Evolutionary conservation across 352 stramenopile species (phyloP), one percentile per base, ranked within the genome.

Genomic region (Poterioochromonas sp.): DNA sequence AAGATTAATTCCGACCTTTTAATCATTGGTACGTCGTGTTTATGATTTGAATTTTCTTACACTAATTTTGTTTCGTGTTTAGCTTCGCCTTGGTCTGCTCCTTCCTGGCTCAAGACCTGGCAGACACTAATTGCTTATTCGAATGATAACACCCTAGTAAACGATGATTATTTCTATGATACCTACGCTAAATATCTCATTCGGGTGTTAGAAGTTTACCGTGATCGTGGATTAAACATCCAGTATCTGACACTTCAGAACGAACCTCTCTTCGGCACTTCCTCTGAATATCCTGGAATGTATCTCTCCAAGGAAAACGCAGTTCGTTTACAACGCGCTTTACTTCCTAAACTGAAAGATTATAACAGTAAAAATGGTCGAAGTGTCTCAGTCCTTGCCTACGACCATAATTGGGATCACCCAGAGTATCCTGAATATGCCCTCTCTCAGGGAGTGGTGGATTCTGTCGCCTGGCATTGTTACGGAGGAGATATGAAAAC

Each of bases 81-180:
- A 58, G 47, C 58, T 32, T 12, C 58, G 11, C 58, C 58, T 15
- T 68, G 58, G 58, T 68, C 58, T 37, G 12, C 58, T 18, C 58
- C 58, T 68, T 68, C 58, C 26, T 68, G 58, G 58, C 26, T 68
- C 11, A 68, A 68, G 29, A 26, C 29, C 26, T 37, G 29, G 12
- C 5, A 68, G 5, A 37, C 58, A 18, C 58, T 68, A 15, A 68
- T 68, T 68, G 58, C 58, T 39, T 68, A 68, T 39, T 68, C 58
- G 26, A 35, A 68, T 11, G 29, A 68, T 32, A 68, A 68, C 29
- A 68, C 58, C 26, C 29, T 68, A 26, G 11, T 68, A 18, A 39
- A 68, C 58, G 29, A 12, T 37, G 12, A 40, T 18, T 8, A 68
- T 32, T 8, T 68, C 58, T 68, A 68, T 39, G 12, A 37, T 37